Percentiles rank a stretch among this genome's conserved stretches.
phyloP scores from a whole-genome alignment of 192 early-diverging fungal species.

The Obelidium mucronatum region DNA sequence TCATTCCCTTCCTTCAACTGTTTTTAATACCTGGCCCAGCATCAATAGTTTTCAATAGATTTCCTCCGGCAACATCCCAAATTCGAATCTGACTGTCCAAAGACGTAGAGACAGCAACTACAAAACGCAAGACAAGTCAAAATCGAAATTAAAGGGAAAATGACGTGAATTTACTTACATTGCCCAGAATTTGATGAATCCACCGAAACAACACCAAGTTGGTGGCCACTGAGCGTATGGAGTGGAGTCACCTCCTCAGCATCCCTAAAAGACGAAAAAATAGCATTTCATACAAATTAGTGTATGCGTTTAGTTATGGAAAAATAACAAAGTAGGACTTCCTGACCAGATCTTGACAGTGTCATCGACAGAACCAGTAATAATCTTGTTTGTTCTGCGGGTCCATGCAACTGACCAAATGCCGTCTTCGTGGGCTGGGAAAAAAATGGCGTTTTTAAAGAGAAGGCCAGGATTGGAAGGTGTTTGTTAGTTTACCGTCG shows the following conservation, averaged over 20 bases:
- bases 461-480: not conserved
- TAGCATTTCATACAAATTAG: too few species aligned
- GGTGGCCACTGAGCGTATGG: constrained; percentile 74
- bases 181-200: constrained; percentile 66
- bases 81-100: constrained; percentile 80
- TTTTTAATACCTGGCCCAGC: constrained; percentile 60
- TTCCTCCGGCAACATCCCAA: constrained; percentile 72
- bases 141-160: not conserved
- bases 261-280: constrained; percentile 55
- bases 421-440: constrained; percentile 78
- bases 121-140: not conserved
- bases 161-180: constrained; percentile 30
- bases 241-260: constrained; percentile 60
- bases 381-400: constrained; percentile 65
- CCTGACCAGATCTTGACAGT: constrained; percentile 81
- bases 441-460: not conserved
- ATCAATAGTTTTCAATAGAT: constrained; percentile 65
- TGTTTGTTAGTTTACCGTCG: too few species aligned
- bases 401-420: constrained; percentile 88
- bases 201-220: constrained; percentile 80
- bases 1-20: not conserved
- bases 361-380: constrained; percentile 81
- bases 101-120: constrained; percentile 75
- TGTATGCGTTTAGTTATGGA: too few species aligned
- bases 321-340: too few species aligned